Base-by-base conservation (phyloP, 2,329 filamentous ascomycete genomes). In the Aureobasidium pullulans region DNA sequence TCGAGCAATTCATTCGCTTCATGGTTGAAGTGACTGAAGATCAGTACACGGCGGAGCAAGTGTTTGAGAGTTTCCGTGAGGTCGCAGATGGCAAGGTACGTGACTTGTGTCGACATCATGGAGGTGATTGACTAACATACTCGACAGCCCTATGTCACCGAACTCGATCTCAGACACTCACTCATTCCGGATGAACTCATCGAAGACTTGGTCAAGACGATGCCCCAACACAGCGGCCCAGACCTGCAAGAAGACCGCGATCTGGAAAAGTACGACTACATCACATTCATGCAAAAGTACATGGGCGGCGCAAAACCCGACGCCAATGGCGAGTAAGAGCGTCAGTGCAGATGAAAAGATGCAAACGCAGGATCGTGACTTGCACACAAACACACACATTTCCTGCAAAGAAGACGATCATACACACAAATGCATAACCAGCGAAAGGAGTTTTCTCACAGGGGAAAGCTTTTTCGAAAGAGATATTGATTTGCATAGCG, bases 21-120 rank as follows among this genome's bases (percentile, higher is more conserved):
- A 99, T 99, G 94, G 94, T 99, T 49, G 90, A 96, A 66, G 94
- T 96, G 52, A 99, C 94, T 11, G 94, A 99, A 75, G 94, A 99
- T 71, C 94, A 99, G 76, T 96, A 99, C 73, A 96, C 92, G 4
- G 94, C 94, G 11, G 94, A 97, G 75, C 94, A 99, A 73, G 94
- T 99, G 5, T 97, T 94, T 78, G 93, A 99, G 76, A 95, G 89
- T 64, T 99, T 99, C 83, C 85, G 87, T 60, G 94, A 99, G 75
- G 94, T 99, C 47, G 94, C 94, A 16, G 94, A 99, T 76, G 94
- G 94, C 65, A 99, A 99, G 77, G 81, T 83, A 72, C 66, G 78
- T 66, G 44, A 50, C 16, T 29, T 16, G n/a, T 10, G 39, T 34
- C 13, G 16, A 1, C 46, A 19, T 6, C 9, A 11, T 10, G 36